These are phyloP conservation scores for Drechslerella dactyloides DNA, from an alignment of 2,329 filamentous ascomycete species.

Conservation along the genomic window DNA sequence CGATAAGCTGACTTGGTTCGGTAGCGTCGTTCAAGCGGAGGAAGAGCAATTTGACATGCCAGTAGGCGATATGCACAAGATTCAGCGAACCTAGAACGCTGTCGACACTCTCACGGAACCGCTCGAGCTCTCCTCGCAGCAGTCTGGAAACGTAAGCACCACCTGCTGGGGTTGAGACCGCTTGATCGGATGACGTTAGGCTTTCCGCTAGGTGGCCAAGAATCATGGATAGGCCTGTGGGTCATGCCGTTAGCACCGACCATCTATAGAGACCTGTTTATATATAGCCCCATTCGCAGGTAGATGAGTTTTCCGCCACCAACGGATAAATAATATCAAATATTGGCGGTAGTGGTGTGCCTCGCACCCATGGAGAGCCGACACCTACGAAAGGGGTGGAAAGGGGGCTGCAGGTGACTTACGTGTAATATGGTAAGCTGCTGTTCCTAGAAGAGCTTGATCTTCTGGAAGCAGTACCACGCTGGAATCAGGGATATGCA, in stretches of 20 bases:
- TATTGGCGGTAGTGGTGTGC: too few relatives aligned
- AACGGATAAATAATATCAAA: conserved; percentile 19
- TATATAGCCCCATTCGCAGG: conserved; percentile 17
- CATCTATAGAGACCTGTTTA: conserved; percentile 31
- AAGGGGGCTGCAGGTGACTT: conserved; percentile 59
- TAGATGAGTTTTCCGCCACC: conserved; percentile 14
- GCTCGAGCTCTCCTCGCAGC: conserved; percentile 67
- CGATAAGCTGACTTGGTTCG: conserved; percentile 66
- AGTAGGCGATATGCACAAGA: conserved; percentile 71
- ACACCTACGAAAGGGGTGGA: not conserved
- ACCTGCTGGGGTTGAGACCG: conserved; percentile 50
- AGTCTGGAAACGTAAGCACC: conserved; percentile 62
- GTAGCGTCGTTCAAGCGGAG: conserved; percentile 67
- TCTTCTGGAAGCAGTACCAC: conserved; percentile 68
- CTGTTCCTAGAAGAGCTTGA: conserved; percentile 67
- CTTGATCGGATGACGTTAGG: conserved; percentile 56
- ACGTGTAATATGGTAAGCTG: conserved; percentile 70
- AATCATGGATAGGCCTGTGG: conserved; percentile 52
- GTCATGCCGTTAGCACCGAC: conserved; percentile 42
- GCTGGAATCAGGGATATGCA: conserved; percentile 69
- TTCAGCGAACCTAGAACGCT: conserved; percentile 63
- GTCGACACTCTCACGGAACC: conserved; percentile 71
- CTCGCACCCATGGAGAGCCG: too few relatives aligned
- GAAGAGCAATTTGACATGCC: conserved; percentile 71
- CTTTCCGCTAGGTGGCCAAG: conserved; percentile 65